Base-by-base conservation (phyloP, 2,329 filamentous ascomycete species). In the Alternaria panax region DNA sequence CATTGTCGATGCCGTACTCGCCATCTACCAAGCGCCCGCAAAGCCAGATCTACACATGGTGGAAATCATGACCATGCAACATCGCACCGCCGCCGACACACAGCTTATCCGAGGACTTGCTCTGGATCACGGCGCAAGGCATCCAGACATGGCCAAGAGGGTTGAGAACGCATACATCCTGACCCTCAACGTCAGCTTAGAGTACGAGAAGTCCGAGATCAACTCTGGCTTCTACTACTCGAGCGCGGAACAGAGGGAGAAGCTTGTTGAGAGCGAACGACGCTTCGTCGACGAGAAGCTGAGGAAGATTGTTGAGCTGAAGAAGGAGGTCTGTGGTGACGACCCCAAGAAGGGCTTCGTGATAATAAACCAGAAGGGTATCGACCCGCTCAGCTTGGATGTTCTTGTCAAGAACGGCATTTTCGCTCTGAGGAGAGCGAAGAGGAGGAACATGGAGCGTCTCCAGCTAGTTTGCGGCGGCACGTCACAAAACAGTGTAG, bases 1-100 rank as follows among this genome's bases (percentile, higher is more conserved):
- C 72, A 97, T 99, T 74, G 95, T 98, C 74, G 95, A 99, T 78
- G 92, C 95, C 60, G 95, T 99, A 47, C 88, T 99, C 57, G 88
- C 95, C 66, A 99, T 99, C 78, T 93, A 97, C 84, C 87, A 93
- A 78, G 84, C 92, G 18, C 92, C 92, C 25, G 88, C 88, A 64
- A 98, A 98, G 83, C 96, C 96, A 57, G 95, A 99, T 81, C 81
- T 99, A 75, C 94, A 98, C 84, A 99, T 99, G 95, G 87, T 99
- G 68, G 95, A 99, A 82, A 98, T 99, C 73, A 99, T 99, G 95
- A 98, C 96, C 79, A 98, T 99, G 94, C 95, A 99, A 83, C 95
- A 99, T 83, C 91, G 94, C 70, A 93, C 92, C 52, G 93, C 94
- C 59, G 92, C 95, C 30, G 95, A 99, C 80, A 99, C 95, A 57